Evolutionary conservation across 2,329 filamentous ascomycete species (phyloP), one percentile per base, ranked within the genome.

Genomic region (Intubia oerlemansii): DNA sequence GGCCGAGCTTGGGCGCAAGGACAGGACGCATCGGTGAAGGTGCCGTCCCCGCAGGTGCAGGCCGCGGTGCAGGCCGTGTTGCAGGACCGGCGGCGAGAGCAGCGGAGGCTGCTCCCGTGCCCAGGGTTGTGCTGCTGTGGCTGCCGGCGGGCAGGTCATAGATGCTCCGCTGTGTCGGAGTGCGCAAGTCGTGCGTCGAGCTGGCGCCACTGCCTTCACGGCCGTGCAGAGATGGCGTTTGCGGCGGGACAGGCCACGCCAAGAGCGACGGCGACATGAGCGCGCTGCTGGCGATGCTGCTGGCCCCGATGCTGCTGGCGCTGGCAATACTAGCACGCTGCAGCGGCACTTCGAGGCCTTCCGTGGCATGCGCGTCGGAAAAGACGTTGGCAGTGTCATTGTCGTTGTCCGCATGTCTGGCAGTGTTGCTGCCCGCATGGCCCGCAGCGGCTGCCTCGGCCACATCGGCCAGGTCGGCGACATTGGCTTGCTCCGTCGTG

Each of bases 231-330:
- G 35, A 32, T 24, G 37, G 36, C 25, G 34, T 36, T 16, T 36
- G 29, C 14, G 36, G 36, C 29, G 36, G 36, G 27, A 38, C 33
- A 1, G 37, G 36, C 36, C 34, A 38, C 11, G 16, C 28, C 24
- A 39, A 12, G 18, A 27, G 8, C 4, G 29, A 24, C 3, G 36
- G 37, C 20, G 37, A 39, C 13, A 34, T 22, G 10, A 36, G 12
- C 10, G 29, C 33, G 24, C 37, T 39, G 36, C 37, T 39, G 25
- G 37, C 21, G 9, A 39, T 28, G 25, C 36, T 38, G 29, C 34
- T 32, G 19, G 23, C 29, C 13, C 32, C 34, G 12, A 32, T 17
- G 29, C 34, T 38, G 25, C 20, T 28, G n/a, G 10, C 25, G 28
- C 14, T 33, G 25, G n/a, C n/a, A n/a, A n/a, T n/a, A n/a, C n/a